Base-by-base conservation (phyloP, 129 eudicot species). In the carrot (Daucus carota) region DNA sequence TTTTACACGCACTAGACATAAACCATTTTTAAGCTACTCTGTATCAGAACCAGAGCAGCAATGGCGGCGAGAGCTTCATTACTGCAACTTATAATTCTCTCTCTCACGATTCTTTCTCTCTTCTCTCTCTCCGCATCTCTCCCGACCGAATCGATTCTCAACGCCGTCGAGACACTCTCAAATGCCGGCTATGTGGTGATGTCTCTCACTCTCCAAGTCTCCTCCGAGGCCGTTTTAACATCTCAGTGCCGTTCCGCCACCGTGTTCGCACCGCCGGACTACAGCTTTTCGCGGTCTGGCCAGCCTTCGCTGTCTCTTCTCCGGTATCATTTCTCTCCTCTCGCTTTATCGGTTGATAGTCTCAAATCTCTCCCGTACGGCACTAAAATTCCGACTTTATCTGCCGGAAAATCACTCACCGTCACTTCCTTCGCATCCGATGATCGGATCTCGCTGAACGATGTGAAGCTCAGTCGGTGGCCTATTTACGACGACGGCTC, bases 101-200 rank as follows among this genome's bases (percentile, higher is more conserved):
- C 60, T 42, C 59, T 60, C 81, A 40, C 80, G 79, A 8, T 67
- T 72, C 45, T 79, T 75, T 70, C 70, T 62, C 78, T 60, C 75
- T 40, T 74, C 43, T 15, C 79, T 73, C 77, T 75, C 83, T 48
- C 89, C 84, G 22, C 79, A 79, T 76, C 90, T 17, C 82, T 81
- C 68, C 80, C 86, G 14, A n/a, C 84, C 52, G 87, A 80, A 46
- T 73, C 93, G 13, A 59, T 92, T 54, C 46, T 81, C 46, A 82
- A 86, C 80, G 94, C 96, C 80, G 89, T 86, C 62, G 89, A 86
- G 22, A 85, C 91, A 2, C 96, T 90, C 76, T 81, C 90, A 15
- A 85, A 80, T n/a, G 85, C 98, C 75, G 96, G 92, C 75, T 88
- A 82, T 87, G 62, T 62, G 14, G 85, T 96, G 42, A 92, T 90